Conservation (phyloP, 2,329 filamentous ascomycete species). For the Colletotrichum tamarilloi region DNA sequence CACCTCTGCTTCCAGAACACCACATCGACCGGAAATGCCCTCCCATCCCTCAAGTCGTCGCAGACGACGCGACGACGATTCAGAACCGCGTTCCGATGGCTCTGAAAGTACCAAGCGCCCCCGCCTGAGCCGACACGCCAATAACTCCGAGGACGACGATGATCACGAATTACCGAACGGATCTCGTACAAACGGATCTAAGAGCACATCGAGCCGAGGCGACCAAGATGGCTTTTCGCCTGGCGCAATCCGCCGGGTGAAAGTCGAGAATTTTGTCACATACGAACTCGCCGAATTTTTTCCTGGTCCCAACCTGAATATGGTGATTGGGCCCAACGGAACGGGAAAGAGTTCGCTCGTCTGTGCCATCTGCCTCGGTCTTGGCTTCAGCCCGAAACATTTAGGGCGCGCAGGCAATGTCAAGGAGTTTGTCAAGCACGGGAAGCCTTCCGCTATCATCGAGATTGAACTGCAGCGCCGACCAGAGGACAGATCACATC, state of each 20-base stretch:
- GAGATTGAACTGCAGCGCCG: slow-evolving; percentile 88
- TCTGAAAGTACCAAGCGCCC: slow-evolving; percentile 50
- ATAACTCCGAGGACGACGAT: slow-evolving; percentile 35
- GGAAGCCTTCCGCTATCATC: slow-evolving; percentile 79
- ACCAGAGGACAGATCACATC: slow-evolving; percentile 71
- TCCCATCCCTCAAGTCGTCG: slow-evolving; percentile 22
- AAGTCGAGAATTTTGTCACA: slow-evolving; percentile 90
- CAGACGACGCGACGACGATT: slow-evolving; percentile 52
- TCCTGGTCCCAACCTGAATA: slow-evolving; percentile 92
- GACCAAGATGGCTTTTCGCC: slow-evolving; percentile 65
- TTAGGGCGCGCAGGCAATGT: slow-evolving; percentile 87
- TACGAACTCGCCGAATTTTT: slow-evolving; percentile 93
- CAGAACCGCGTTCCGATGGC: slow-evolving; percentile 42
- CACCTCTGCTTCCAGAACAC: background rate
- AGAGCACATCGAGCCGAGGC: slow-evolving; percentile 23
- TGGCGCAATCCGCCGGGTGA: slow-evolving; percentile 89
- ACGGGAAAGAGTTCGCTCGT: slow-evolving; percentile 98
- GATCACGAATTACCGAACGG: slow-evolving; percentile 21
- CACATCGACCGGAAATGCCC: background rate
- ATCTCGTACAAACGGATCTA: slow-evolving; percentile 24
- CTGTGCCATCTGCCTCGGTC: slow-evolving; percentile 92
- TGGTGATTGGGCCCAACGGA: slow-evolving; percentile 99
- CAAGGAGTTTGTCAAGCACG: slow-evolving; percentile 94
- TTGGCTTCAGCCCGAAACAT: slow-evolving; percentile 85
- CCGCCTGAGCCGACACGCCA: slow-evolving; percentile 42